Evolutionary conservation across 345 rosid genomes (phyloP).

Genomic region (Salix exigua): DNA sequence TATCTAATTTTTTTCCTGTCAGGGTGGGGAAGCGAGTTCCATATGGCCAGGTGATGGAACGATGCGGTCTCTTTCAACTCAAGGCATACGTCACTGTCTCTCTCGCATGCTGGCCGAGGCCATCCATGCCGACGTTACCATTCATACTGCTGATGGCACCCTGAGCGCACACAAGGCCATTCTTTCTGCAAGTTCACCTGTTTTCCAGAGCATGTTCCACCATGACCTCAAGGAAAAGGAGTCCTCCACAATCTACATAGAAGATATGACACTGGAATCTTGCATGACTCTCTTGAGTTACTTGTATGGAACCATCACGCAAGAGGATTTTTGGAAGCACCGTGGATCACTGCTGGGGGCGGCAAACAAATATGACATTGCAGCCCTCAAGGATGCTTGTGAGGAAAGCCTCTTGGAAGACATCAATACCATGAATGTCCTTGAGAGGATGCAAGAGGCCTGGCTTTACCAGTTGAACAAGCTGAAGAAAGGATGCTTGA

Average conservation of each 20-base stretch:
- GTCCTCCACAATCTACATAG: conserved; percentile 70
- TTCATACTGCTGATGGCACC: conserved; percentile 71
- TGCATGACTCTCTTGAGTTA: conserved; percentile 75
- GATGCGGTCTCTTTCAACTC: conserved; percentile 55
- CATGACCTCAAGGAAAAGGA: conserved; percentile 90
- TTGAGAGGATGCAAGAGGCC: conserved; percentile 84
- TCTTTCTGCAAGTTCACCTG: conserved; percentile 81
- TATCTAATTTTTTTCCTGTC: neutral
- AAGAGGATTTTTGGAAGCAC: conserved; percentile 92
- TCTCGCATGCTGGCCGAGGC: conserved; percentile 84
- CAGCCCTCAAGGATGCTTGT: conserved; percentile 66
- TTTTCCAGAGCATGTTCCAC: conserved; percentile 85
- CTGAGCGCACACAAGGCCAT: conserved; percentile 81
- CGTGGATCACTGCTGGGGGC: conserved; percentile 69
- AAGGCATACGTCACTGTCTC: conserved; percentile 65
- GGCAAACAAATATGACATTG: conserved; percentile 78
- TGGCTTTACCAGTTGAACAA: conserved; percentile 85
- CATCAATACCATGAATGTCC: conserved; percentile 72
- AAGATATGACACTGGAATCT: conserved; percentile 80
- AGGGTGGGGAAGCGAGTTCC: conserved; percentile 70
- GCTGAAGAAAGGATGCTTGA: conserved; percentile 81
- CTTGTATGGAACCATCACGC: conserved; percentile 75
- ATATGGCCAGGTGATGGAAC: conserved; percentile 67
- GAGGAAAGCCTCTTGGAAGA: conserved; percentile 91
- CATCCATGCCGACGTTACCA: conserved; percentile 69